A percentile compares a stretch with the other conserved stretches of the same genome.
These are phyloP conservation scores for Calonectria hawksworthii DNA, from an alignment of 2,329 filamentous ascomycete species.

Conservation along the genomic window DNA sequence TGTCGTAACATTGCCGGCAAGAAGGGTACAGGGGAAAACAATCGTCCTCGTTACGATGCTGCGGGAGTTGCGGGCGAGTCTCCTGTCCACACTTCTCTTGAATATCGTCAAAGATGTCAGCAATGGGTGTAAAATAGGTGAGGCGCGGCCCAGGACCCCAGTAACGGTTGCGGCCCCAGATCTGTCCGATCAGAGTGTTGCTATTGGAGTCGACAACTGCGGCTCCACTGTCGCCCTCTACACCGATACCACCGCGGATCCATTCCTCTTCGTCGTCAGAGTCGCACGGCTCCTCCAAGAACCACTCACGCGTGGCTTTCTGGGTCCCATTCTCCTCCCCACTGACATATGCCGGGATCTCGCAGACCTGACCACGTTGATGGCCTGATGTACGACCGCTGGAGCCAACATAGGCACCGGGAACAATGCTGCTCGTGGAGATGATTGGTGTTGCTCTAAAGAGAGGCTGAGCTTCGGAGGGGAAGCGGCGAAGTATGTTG, in stretches of 20 bases:
- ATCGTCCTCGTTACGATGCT: constrained; percentile 57
- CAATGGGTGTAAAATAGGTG: constrained; percentile 60
- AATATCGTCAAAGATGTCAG: constrained; percentile 61
- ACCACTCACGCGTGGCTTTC: constrained; percentile 61
- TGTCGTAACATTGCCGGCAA: constrained; percentile 58
- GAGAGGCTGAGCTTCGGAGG: constrained; percentile 50
- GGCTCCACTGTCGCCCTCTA: constrained; percentile 60
- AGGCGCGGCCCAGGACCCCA: constrained; percentile 57
- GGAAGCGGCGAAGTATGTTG: constrained; percentile 59
- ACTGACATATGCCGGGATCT: constrained; percentile 59
- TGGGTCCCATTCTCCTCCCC: constrained; percentile 56
- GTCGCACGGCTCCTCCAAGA: constrained; percentile 56
- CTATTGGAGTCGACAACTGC: constrained; percentile 58
- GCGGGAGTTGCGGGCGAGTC: constrained; percentile 56
- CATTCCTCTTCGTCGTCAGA: constrained; percentile 58
- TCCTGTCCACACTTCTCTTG: constrained; percentile 59
- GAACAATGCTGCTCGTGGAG: constrained; percentile 48
- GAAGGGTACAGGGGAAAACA: constrained; percentile 56
- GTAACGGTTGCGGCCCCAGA: constrained; percentile 61
- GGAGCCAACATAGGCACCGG: constrained; percentile 54
- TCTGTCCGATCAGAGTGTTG: constrained; percentile 56
- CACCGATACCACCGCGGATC: constrained; percentile 62
- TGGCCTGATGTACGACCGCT: constrained; percentile 60
- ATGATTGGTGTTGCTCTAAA: constrained; percentile 51
- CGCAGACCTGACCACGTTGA: constrained; percentile 58